Evolutionary conservation across 2,329 filamentous ascomycete genomes (phyloP), one percentile per base, ranked within the genome.

Genomic region (Sphaerulina populicola): DNA sequence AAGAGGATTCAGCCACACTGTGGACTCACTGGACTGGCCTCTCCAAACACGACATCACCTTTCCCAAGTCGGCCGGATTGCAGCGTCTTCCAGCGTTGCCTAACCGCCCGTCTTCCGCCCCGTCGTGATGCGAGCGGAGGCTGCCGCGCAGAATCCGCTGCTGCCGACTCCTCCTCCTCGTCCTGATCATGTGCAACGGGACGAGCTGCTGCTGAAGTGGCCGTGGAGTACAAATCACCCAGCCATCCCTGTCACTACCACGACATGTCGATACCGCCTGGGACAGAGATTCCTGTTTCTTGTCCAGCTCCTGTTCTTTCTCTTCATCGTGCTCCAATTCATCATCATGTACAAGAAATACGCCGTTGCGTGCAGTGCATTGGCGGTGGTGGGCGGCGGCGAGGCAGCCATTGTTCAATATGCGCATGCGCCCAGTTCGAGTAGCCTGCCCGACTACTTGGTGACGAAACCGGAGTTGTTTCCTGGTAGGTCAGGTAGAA

Each of bases 391-490:
- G 15, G 39, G 27, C 27, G 44, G 27, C 27, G 44, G 29, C 9
- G 51, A 44, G 15, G 58, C 47, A 14, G 49, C 60, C 5, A 43
- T 61, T 14, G 55, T 54, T 35, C 51, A 55, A 18, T 48, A 62
- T 40, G 47, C 43, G 21, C 51, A 62, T 40, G 47, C 48, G 23
- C 51, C 49, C 14, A 56, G 46, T 29, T 53, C 30, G 10, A 47
- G 53, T 23, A 57, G 18, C 9, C 8, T 81, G 42, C 80, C 81
- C 21, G 77, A 82, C 63, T 80, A 83, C 64, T 83, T 82, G 60
- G 77, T 82, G 64, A 83, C 80, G 0, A 73, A 71, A 21, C 79
- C 80, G 3, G 72, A 82, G 65, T 65, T 81, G 40, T 81, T 62
- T 38, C 56, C 66, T 44, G 66, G 66, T 66, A 52, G 40, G 56